Base-by-base conservation (phyloP, 1,284 basidiomycete genomes). In the Pseudozyma sp. region DNA sequence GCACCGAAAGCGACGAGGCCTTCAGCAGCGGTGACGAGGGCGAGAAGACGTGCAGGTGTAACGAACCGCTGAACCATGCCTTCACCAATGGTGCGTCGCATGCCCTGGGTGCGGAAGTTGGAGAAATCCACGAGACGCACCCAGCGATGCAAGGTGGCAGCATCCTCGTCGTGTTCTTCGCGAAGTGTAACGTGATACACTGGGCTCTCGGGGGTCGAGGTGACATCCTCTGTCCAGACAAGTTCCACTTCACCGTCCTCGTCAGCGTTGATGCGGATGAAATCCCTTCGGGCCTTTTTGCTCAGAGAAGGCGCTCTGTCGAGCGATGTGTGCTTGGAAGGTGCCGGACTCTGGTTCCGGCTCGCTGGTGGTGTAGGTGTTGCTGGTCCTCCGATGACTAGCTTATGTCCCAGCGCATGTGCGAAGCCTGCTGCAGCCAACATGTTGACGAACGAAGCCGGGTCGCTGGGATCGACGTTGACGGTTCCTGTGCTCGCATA, bases 81-180 rank as follows among this genome's bases (percentile, higher is more conserved):
- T 85, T 97, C 93, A 39, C 93, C 93, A 18, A 97, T 90, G 0
- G 92, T 94, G 19, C 96, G 90, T 54, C 94, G 89, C 90, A 97
- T 93, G 0, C 95, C 95, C 69, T 96, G 94, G 19, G 95, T 95
- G 38, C 94, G 90, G 87, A 96, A 97, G 82, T 94, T 92, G 79
- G 93, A 94, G 83, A 97, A 97, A 81, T 84, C 82, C 42, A 85
- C 59, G 38, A 85, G 58, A 38, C 83, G 80, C 35, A 82, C 75
- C 63, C 70, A 81, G 25, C 57, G 61, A 56, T 79, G 77, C 1
- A 77, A 56, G 14, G 54, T 64, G 40, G 40, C 52, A 2, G 54
- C 59, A 11, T 79, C 68, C 12, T 73, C 52, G 21, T 76, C 69
- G 57, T 59, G 21, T 13, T 74, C 71, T 14, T 73, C 74, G 18